Evolutionary conservation across 139 green algal species (phyloP).

Genomic region (Coelastrella sp.): DNA sequence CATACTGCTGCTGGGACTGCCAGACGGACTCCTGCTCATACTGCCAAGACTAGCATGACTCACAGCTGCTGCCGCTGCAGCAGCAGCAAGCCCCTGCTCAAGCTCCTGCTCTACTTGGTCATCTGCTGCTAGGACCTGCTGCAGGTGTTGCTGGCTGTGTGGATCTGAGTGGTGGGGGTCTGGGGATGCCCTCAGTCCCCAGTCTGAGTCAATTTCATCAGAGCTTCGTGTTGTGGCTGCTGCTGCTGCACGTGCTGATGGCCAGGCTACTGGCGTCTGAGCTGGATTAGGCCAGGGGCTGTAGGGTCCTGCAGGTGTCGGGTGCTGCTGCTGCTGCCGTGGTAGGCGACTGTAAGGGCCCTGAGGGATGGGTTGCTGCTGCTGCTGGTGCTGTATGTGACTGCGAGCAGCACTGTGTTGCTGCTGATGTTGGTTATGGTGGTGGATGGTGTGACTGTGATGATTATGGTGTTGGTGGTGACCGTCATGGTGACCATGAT

Average conservation of each 20-base stretch:
- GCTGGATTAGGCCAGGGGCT: constrained; percentile 33
- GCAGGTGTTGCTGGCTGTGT: constrained; percentile 14
- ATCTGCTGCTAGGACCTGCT: constrained; percentile 24
- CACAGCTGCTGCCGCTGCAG: not conserved
- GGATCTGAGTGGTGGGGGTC: constrained; percentile 22
- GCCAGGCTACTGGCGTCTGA: not conserved
- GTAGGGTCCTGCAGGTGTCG: not conserved
- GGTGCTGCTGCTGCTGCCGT: constrained; percentile 18
- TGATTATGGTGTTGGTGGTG: constrained; percentile 5
- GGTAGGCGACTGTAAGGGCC: not conserved
- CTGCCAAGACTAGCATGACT: not conserved
- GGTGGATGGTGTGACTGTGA: no score
- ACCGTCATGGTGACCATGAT: not conserved
- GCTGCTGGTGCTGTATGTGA: not conserved
- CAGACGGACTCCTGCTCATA: not conserved
- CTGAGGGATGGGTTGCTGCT: not conserved
- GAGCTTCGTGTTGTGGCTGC: not conserved
- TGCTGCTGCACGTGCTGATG: constrained; percentile 3
- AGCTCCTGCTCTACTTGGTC: not conserved
- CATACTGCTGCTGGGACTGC: constrained; percentile 7
- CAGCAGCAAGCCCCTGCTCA: not conserved
- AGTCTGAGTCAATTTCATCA: not conserved
- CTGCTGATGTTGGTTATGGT: not conserved
- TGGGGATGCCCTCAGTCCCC: not conserved
- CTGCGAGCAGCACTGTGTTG: no score